Conservation (phyloP, 345 rosid genomes). For the Ailanthus altissimus region DNA sequence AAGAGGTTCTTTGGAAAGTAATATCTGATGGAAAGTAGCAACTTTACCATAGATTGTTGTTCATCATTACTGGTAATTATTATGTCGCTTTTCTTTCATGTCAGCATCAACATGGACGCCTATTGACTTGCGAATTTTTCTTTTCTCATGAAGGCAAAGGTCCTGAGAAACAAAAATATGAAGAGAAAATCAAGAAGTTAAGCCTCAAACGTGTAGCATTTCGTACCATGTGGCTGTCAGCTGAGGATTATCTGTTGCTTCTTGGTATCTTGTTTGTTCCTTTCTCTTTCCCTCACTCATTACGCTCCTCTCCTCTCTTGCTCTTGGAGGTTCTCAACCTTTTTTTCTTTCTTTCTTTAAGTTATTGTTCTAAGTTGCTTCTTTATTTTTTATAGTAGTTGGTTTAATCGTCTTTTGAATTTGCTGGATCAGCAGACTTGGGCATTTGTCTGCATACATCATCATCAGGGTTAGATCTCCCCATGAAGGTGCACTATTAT, state of each 20-base stretch:
- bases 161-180: slow-evolving; percentile 87
- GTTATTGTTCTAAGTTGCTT: no score
- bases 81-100: slow-evolving; percentile 4
- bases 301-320: neutral
- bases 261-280: slow-evolving; percentile 48
- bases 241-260: slow-evolving; percentile 94
- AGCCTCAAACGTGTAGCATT: slow-evolving; percentile 85
- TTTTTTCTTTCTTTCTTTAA: neutral
- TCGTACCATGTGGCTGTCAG: slow-evolving; percentile 93
- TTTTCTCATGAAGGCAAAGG: slow-evolving; percentile 70
- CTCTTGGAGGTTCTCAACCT: neutral
- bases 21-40: slow-evolving; percentile 47
- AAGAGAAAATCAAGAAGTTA: slow-evolving; percentile 73
- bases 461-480: slow-evolving; percentile 92
- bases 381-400: neutral
- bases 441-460: slow-evolving; percentile 97
- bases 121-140: slow-evolving; percentile 7
- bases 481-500: slow-evolving; percentile 69
- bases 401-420: slow-evolving; percentile 13
- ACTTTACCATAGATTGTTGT: slow-evolving; percentile 72
- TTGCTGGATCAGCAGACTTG: slow-evolving; percentile 80
- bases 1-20: slow-evolving; percentile 50
- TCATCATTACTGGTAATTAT: slow-evolving; percentile 79
- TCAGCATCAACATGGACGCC: neutral
- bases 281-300: neutral